Evolutionary conservation across 495 filamentous ascomycete species (phyloP).

Genomic region (Penicillium daleae): DNA sequence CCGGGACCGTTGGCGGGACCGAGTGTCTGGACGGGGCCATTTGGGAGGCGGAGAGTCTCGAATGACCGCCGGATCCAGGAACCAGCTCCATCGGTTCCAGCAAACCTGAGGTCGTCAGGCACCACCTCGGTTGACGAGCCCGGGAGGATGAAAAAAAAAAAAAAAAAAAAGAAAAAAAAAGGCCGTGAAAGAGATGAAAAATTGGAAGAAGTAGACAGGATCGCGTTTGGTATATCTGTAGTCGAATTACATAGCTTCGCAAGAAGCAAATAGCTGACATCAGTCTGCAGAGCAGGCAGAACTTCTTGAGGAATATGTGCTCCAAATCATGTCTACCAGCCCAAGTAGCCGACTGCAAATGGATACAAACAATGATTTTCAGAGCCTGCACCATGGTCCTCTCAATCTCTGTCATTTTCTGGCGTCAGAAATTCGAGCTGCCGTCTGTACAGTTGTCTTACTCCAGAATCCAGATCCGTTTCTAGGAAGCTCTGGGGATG

Average conservation of each 20-base stretch:
- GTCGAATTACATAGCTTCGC: too few relatives aligned
- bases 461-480: not conserved
- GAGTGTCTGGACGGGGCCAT: conserved; percentile 7
- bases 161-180: too few relatives aligned
- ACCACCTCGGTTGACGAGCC: not conserved
- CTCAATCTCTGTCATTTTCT: not conserved
- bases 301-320: not conserved
- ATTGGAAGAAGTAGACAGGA: not conserved
- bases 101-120: conserved; percentile 2
- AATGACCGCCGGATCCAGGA: conserved; percentile 6
- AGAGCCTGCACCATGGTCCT: not conserved
- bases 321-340: not conserved
- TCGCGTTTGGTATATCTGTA: not conserved
- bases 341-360: not conserved
- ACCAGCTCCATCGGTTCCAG: conserved; percentile 12
- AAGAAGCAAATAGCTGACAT: too few relatives aligned
- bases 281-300: not conserved
- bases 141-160: too few relatives aligned
- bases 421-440: not conserved
- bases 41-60: not conserved
- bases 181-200: too few relatives aligned
- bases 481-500: not conserved
- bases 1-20: conserved; percentile 4
- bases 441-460: not conserved
- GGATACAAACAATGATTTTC: not conserved